A percentile compares a stretch with the other conserved stretches of the same genome.
Evolutionary conservation across 1,284 basidiomycete species (phyloP).

Genomic region (Leccinum pseudoinsigne): DNA sequence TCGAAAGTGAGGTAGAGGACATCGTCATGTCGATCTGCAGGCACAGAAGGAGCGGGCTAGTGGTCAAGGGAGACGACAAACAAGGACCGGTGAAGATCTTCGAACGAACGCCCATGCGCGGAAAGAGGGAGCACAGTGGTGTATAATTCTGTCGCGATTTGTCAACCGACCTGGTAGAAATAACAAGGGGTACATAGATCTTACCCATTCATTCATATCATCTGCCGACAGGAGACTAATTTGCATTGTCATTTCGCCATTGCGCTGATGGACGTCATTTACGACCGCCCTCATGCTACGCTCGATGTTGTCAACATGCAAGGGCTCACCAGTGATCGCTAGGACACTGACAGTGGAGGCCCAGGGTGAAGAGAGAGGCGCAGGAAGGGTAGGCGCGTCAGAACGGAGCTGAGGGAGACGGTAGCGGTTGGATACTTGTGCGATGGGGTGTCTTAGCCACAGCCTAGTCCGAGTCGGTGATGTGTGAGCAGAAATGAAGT

Average conservation of each 20-base stretch:
- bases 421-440: slow-evolving; percentile 74
- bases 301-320: slow-evolving; percentile 62
- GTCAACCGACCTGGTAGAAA: not conserved
- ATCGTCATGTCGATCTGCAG: slow-evolving; percentile 23
- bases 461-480: slow-evolving; percentile 42
- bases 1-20: slow-evolving; percentile 38
- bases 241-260: slow-evolving; percentile 40
- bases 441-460: slow-evolving; percentile 60
- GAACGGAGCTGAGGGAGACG: slow-evolving; percentile 69
- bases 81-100: slow-evolving; percentile 23
- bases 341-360: slow-evolving; percentile 42
- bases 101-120: slow-evolving; percentile 15
- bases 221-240: slow-evolving; percentile 82
- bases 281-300: slow-evolving; percentile 65
- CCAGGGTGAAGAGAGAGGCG: no score
- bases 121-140: slow-evolving; percentile 17
- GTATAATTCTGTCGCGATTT: no score
- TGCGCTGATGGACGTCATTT: slow-evolving; percentile 55
- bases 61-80: slow-evolving; percentile 75
- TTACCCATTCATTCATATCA: slow-evolving; percentile 80
- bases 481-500: slow-evolving; percentile 3
- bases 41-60: slow-evolving; percentile 44
- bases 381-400: slow-evolving; percentile 51
- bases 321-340: slow-evolving; percentile 39
- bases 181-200: slow-evolving; percentile 17